phyloP scores from a whole-genome alignment of 2,329 filamentous ascomycete species.

The Ophiostoma ips region DNA sequence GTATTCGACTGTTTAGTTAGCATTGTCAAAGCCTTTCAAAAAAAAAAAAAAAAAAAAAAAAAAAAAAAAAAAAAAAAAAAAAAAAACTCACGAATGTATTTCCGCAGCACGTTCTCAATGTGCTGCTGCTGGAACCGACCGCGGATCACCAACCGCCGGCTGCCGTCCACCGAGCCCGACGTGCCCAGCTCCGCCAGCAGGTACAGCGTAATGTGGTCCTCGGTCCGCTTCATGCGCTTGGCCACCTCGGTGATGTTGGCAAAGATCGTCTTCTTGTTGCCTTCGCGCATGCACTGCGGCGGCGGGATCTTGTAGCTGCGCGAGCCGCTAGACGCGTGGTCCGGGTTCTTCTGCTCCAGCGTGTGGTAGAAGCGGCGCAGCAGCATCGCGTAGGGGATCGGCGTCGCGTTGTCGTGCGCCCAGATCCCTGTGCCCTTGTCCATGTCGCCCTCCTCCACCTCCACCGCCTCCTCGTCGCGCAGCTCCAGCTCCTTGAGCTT shows the following conservation, averaged over 20 bases:
- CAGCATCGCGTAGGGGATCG: conserved; percentile 74
- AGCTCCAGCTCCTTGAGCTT: conserved; percentile 49
- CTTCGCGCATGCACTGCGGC: conserved; percentile 96
- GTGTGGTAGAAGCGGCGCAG: conserved; percentile 89
- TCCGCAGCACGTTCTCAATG: conserved; percentile 90
- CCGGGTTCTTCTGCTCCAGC: conserved; percentile 90
- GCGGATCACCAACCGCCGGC: conserved; percentile 77
- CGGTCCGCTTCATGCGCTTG: conserved; percentile 97
- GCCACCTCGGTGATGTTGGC: conserved; percentile 98
- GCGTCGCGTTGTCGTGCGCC: conserved; percentile 62
- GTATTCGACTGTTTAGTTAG: conserved; percentile 60
- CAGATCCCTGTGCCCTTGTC: conserved; percentile 82
- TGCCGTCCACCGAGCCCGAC: conserved; percentile 86
- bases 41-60: too few species aligned
- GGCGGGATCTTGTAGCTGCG: conserved; percentile 99
- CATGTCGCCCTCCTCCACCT: conserved; percentile 55
- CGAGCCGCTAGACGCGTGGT: conserved; percentile 74
- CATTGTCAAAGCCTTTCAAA: not conserved
- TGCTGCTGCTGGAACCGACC: conserved; percentile 99
- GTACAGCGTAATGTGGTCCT: conserved; percentile 95
- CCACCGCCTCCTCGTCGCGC: conserved; percentile 40
- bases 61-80: too few species aligned
- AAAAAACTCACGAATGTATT: conserved; percentile 69
- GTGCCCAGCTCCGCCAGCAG: conserved; percentile 97
- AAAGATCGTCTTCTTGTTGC: conserved; percentile 99